Percentiles rank a stretch among this genome's conserved stretches.
phyloP scores from a whole-genome alignment of 495 filamentous ascomycete species.

The Cudoniella acicularis region DNA sequence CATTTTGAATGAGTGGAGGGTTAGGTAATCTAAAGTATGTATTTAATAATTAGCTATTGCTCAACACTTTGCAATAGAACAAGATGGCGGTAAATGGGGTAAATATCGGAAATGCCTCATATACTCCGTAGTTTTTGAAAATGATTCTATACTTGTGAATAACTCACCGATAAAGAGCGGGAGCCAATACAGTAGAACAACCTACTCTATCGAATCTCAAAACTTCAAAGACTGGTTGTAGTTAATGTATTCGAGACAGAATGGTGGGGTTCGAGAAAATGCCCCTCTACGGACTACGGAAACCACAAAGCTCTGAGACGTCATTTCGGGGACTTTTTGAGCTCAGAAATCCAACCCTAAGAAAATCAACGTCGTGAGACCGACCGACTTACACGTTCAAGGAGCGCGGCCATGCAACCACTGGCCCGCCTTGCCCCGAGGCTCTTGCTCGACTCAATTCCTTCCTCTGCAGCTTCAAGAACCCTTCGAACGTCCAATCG shows the following conservation, averaged over 20 bases:
- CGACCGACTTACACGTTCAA: constrained; percentile 5
- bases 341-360: not conserved
- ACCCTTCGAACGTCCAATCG: constrained; percentile 12
- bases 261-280: too few relatives aligned
- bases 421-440: constrained; percentile 23
- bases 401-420: constrained; percentile 23
- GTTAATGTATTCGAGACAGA: too few relatives aligned
- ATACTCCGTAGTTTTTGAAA: not conserved
- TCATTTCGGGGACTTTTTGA: not conserved
- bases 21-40: not conserved
- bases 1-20: constrained; percentile 19
- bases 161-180: too few relatives aligned
- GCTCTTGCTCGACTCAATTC: constrained; percentile 22
- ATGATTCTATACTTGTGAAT: too few relatives aligned
- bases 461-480: constrained; percentile 4
- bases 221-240: too few relatives aligned
- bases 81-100: not conserved
- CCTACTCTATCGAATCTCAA: too few relatives aligned
- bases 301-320: not conserved
- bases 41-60: not conserved
- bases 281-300: too few relatives aligned
- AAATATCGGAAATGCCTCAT: not conserved
- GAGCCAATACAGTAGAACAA: too few relatives aligned
- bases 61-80: not conserved
- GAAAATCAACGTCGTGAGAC: not conserved